phyloP scores from a whole-genome alignment of 2,329 filamentous ascomycete genomes.

The Botrytis medusae region DNA sequence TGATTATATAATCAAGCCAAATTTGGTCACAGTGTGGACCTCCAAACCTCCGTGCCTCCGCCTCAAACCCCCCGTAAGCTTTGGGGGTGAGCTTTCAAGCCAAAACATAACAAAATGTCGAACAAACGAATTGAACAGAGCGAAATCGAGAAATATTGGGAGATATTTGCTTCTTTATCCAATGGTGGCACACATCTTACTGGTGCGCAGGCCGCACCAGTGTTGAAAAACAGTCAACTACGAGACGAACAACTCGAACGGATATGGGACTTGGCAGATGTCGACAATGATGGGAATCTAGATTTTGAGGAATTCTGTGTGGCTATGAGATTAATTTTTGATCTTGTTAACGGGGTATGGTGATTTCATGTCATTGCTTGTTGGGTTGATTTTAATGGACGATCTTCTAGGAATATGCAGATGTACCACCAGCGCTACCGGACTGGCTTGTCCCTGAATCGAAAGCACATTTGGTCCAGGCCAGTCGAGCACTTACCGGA shows the following conservation, averaged over 20 bases:
- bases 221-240: conserved; percentile 71
- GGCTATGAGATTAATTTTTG: conserved; percentile 96
- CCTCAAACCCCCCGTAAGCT: neutral
- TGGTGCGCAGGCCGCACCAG: conserved; percentile 67
- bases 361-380: neutral
- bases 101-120: conserved; percentile 35
- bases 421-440: conserved; percentile 82
- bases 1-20: neutral
- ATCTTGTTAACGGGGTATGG: conserved; percentile 87
- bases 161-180: conserved; percentile 70
- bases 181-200: conserved; percentile 65
- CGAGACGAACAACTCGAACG: conserved; percentile 85
- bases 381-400: neutral
- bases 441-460: conserved; percentile 98
- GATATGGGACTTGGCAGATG: conserved; percentile 96
- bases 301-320: conserved; percentile 99
- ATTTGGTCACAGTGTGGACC: neutral
- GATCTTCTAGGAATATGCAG: conserved; percentile 70
- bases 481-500: conserved; percentile 74
- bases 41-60: neutral
- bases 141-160: conserved; percentile 78
- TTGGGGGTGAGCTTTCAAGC: conserved; percentile 7
- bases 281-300: conserved; percentile 94
- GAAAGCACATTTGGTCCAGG: conserved; percentile 87
- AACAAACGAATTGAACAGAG: conserved; percentile 65